Conservation (phyloP, 345 rosid genomes). For the Aquilaria sinensis region DNA sequence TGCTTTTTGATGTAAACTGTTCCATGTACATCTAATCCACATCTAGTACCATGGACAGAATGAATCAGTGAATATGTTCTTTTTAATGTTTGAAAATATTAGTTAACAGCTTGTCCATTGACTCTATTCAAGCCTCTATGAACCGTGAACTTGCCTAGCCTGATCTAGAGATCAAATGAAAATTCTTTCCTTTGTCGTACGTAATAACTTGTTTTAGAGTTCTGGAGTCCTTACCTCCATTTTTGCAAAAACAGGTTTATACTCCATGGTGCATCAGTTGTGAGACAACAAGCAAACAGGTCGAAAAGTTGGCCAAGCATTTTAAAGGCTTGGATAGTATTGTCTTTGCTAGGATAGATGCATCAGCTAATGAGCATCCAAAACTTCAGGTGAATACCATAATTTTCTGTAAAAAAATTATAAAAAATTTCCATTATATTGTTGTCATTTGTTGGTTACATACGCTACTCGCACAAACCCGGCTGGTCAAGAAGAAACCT, state of each 20-base stretch:
- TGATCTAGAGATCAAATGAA: not conserved
- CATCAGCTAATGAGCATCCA: slow-evolving; percentile 77
- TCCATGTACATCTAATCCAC: no score
- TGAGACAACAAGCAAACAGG: slow-evolving; percentile 62
- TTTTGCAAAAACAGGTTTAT: slow-evolving; percentile 40
- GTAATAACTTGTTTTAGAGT: not conserved
- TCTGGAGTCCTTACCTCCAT: slow-evolving; percentile 6
- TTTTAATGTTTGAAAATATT: no score
- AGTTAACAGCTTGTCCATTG: no score
- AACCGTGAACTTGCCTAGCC: no score
- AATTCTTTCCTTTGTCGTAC: not conserved
- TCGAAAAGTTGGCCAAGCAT: slow-evolving; percentile 83
- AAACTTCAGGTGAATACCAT: slow-evolving; percentile 47
- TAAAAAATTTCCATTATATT: no score
- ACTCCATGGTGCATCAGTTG: slow-evolving; percentile 86
- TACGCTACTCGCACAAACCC: no score
- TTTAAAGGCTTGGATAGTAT: slow-evolving; percentile 59
- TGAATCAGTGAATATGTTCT: no score
- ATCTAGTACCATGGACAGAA: no score
- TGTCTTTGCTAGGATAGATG: slow-evolving; percentile 79
- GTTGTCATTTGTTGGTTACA: no score
- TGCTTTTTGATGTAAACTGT: not conserved
- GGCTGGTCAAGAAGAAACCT: no score
- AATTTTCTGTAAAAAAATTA: not conserved
- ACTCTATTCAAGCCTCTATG: no score